Percentiles rank a stretch among this genome's conserved stretches.
Evolutionary conservation across 2,329 filamentous ascomycete species (phyloP).

Genomic region (Cladosporium sp.): DNA sequence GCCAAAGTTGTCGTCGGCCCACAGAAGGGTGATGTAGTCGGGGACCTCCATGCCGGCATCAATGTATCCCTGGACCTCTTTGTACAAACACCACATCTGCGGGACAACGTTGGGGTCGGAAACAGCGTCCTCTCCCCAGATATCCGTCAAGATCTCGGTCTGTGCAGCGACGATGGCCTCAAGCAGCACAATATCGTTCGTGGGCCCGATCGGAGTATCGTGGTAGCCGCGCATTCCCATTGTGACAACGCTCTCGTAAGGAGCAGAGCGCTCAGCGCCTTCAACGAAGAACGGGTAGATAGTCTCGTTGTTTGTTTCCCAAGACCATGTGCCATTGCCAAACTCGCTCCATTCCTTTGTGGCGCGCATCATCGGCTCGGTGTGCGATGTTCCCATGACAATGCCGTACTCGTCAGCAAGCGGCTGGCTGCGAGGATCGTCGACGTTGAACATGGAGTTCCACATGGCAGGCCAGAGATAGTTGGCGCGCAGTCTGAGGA

Average conservation of each 20-base stretch:
- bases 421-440: conserved; percentile 62
- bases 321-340: conserved; percentile 59
- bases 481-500: conserved; percentile 64
- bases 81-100: conserved; percentile 69
- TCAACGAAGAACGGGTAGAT: conserved; percentile 64
- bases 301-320: conserved; percentile 61
- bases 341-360: conserved; percentile 47
- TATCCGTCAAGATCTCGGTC: conserved; percentile 50
- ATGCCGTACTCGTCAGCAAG: conserved; percentile 68
- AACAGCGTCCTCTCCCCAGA: conserved; percentile 47
- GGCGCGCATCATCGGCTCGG: conserved; percentile 61
- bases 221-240: conserved; percentile 55
- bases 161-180: conserved; percentile 57
- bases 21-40: conserved; percentile 62
- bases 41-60: conserved; percentile 57
- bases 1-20: conserved; percentile 60
- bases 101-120: conserved; percentile 49
- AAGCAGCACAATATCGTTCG: conserved; percentile 53
- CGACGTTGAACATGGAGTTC: conserved; percentile 65
- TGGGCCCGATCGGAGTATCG: conserved; percentile 55
- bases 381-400: conserved; percentile 67
- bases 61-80: conserved; percentile 66
- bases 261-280: conserved; percentile 58
- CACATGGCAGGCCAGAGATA: conserved; percentile 70
- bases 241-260: conserved; percentile 62